Base-by-base conservation (phyloP, 257 asterid species). In the Rauvolfia tetraphylla region DNA sequence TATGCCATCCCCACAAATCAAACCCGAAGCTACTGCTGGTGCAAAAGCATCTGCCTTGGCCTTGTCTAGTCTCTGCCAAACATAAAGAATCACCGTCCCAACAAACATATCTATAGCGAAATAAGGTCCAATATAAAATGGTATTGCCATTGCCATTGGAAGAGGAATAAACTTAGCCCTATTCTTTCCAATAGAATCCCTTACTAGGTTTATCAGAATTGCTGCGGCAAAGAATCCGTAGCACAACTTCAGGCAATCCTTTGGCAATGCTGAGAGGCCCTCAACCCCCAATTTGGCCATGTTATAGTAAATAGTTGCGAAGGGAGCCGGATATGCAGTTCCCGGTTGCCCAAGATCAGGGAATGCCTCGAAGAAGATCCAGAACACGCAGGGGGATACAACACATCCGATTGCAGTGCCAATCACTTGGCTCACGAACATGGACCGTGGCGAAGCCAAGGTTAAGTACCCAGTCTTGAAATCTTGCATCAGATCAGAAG, bases 91-190 rank as follows among this genome's bases (percentile, higher is more conserved):
- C 76, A 91, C 63, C 75, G 90, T 88, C 1, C 96, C 96, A 46
- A 91, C 49, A 56, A 91, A 90, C 96, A 90, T 90, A 46, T 90
- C 96, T 23, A 90, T 83, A 22, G 90, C 82, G 18, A 90, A 87
- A 48, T 89, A 84, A 2, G 91, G 77, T 5, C 96, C 96, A 62
- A 87, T 48, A 53, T 86, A 89, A 76, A 89, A 89, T 0, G 96
- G 95, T 51, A 89, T 88, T 0, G 96, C 96, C 96, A 90, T 90
- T 4, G 94, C 94, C 92, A 91, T 89, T 4, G 96, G 96, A 48
- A 89, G 76, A 3, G 95, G 95, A 41, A 91, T 80, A 58, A 81
- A 91, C 87, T 83, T 75, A 0, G 87, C 79, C 56, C 83, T 68
- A 42, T 80, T 75, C 81, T 84, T 83, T 2, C 96, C 96, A 53